Conservation (phyloP, 2,329 filamentous ascomycete genomes). For the Alternaria brassicae region DNA sequence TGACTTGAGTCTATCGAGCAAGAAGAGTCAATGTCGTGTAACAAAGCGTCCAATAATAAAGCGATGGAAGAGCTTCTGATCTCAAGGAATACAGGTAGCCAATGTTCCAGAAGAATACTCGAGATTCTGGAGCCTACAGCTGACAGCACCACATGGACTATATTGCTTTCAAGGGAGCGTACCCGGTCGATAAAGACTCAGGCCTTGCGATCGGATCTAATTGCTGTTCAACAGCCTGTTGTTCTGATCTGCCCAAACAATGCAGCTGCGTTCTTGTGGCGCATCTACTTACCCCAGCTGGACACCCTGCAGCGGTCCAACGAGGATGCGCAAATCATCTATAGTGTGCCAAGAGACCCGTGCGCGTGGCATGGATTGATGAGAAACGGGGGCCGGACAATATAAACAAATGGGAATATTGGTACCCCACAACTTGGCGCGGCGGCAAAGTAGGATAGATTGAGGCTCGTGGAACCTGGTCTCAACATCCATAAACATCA, state of each 20-base stretch:
- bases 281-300: not conserved
- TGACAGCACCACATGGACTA: slow-evolving; percentile 15
- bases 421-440: slow-evolving; percentile 25
- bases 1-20: not conserved
- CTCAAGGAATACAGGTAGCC: slow-evolving; percentile 2
- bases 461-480: slow-evolving; percentile 21
- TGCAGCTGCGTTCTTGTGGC: not conserved
- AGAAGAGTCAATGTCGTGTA: not conserved
- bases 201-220: not conserved
- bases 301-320: slow-evolving; percentile 4
- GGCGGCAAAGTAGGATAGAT: slow-evolving; percentile 20
- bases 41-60: slow-evolving; percentile 4
- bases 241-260: slow-evolving; percentile 2
- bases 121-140: slow-evolving; percentile 6
- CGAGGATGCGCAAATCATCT: not conserved
- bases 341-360: not conserved
- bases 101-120: slow-evolving; percentile 10
- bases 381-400: slow-evolving; percentile 6
- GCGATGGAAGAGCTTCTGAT: not conserved
- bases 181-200: slow-evolving; percentile 18
- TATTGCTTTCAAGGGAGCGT: slow-evolving; percentile 16
- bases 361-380: not conserved
- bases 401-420: slow-evolving; percentile 13
- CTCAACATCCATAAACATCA: slow-evolving; percentile 11
- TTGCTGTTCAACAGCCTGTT: not conserved